phyloP scores from a whole-genome alignment of 768 basidiomycete genomes.

The Termitomyces sp. region DNA sequence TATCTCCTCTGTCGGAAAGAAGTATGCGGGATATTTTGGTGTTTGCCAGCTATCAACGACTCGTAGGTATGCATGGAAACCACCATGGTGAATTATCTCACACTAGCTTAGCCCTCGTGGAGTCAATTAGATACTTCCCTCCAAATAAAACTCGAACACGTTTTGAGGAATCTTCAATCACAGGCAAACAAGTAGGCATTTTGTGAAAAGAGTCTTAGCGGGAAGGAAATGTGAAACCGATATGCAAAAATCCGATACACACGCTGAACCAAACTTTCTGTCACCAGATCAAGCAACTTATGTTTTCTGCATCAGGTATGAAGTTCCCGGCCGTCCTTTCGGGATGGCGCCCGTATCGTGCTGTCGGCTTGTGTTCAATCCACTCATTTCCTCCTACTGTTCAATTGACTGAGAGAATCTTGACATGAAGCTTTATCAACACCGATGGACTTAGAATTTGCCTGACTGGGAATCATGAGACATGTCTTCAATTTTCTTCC shows the following conservation, averaged over 20 bases:
- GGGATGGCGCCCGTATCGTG: background rate
- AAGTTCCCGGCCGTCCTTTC: background rate
- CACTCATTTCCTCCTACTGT: background rate
- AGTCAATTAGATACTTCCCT: constrained; percentile 50
- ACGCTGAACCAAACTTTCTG: background rate
- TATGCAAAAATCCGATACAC: background rate
- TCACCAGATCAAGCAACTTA: background rate
- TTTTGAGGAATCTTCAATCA: constrained; percentile 42
- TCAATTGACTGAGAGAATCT: background rate
- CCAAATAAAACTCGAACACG: constrained; percentile 50
- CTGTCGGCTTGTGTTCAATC: background rate
- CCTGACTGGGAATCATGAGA: background rate
- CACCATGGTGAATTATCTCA: constrained; percentile 23
- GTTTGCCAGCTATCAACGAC: constrained; percentile 45
- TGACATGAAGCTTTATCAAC: background rate
- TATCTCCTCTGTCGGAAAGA: constrained; percentile 42
- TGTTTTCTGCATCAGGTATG: background rate
- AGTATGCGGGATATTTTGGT: constrained; percentile 48
- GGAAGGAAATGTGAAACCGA: constrained; percentile 2
- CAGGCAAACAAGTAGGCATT: constrained; percentile 32
- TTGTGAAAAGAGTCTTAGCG: background rate
- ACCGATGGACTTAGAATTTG: background rate
- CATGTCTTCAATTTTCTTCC: background rate
- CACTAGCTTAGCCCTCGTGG: constrained; percentile 54
- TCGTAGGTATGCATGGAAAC: background rate